phyloP scores from a whole-genome alignment of 2,329 filamentous ascomycete genomes.

The Cryphonectria carpinicola region DNA sequence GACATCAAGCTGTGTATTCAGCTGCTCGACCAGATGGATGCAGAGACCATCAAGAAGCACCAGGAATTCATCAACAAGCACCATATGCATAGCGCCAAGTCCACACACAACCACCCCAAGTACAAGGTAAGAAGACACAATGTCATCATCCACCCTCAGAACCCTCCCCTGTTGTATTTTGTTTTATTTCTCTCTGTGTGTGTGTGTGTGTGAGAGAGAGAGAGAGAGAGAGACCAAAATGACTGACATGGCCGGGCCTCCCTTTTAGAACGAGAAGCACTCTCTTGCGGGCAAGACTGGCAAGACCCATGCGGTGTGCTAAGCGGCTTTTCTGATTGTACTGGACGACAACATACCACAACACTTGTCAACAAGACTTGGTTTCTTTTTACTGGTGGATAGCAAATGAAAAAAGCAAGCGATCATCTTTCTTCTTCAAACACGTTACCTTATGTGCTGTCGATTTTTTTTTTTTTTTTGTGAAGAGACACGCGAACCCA shows the following conservation, averaged over 20 bases:
- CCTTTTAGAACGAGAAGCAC: conserved; percentile 71
- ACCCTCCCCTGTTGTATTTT: too few relatives aligned
- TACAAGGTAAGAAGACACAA: conserved; percentile 49
- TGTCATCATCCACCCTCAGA: too few relatives aligned
- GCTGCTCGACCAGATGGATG: conserved; percentile 74
- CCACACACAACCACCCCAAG: conserved; percentile 55
- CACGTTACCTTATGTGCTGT: too few relatives aligned
- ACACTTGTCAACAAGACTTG: too few relatives aligned
- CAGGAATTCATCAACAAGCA: conserved; percentile 67
- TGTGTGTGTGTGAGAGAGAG: too few relatives aligned
- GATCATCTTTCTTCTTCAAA: background rate
- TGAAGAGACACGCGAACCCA: background rate
- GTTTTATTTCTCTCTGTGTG: too few relatives aligned
- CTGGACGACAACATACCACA: background rate
- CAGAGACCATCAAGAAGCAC: conserved; percentile 69
- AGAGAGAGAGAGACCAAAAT: background rate
- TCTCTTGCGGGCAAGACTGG: conserved; percentile 87
- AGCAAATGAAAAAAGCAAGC: background rate
- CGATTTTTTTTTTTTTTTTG: background rate
- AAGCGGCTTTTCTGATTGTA: conserved; percentile 32
- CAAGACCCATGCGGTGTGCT: conserved; percentile 89
- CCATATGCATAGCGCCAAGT: conserved; percentile 55
- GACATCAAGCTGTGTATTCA: conserved; percentile 80
- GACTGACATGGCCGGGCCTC: conserved; percentile 22
- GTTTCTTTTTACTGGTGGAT: background rate